Evolutionary conservation across 2,329 filamentous ascomycete species (phyloP).

Genomic region (Aspergillus versicolor): DNA sequence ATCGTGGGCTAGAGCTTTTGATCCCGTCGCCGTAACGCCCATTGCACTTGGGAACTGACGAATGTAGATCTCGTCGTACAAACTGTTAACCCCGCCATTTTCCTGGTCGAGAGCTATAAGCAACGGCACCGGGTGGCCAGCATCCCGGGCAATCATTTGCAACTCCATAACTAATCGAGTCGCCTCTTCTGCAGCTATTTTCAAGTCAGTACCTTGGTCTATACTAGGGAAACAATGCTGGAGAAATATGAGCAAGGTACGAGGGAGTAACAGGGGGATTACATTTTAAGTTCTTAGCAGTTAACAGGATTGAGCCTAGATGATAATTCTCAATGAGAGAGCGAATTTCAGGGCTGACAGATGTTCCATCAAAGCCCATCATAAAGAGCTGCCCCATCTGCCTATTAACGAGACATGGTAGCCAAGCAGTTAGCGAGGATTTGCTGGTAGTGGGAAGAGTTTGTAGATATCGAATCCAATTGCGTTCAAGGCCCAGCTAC

Average conservation of each 20-base stretch:
- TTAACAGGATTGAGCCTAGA: conserved; percentile 75
- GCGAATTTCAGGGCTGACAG: conserved; percentile 62
- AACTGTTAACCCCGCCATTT: conserved; percentile 95
- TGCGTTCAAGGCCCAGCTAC: not conserved
- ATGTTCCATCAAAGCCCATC: conserved; percentile 68
- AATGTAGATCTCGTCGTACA: conserved; percentile 94
- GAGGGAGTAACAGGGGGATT: conserved; percentile 11
- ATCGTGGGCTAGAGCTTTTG: conserved; percentile 79
- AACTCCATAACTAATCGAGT: conserved; percentile 85
- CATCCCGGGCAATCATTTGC: conserved; percentile 85
- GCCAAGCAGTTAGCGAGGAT: conserved; percentile 29
- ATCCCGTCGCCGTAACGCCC: conserved; percentile 91
- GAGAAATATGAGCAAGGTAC: not conserved
- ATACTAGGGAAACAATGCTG: not conserved
- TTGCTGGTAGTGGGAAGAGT: conserved; percentile 7
- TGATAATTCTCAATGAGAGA: conserved; percentile 67
- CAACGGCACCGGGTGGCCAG: conserved; percentile 84
- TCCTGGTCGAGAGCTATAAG: conserved; percentile 94
- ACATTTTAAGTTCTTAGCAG: conserved; percentile 68
- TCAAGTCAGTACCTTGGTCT: conserved; percentile 26
- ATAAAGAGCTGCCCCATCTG: conserved; percentile 61
- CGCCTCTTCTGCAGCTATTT: conserved; percentile 81
- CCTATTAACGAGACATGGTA: conserved; percentile 71
- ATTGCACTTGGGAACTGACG: conserved; percentile 96
- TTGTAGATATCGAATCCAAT: not conserved